Base-by-base conservation (phyloP, 768 basidiomycete species). In the Tylopilus felleus region DNA sequence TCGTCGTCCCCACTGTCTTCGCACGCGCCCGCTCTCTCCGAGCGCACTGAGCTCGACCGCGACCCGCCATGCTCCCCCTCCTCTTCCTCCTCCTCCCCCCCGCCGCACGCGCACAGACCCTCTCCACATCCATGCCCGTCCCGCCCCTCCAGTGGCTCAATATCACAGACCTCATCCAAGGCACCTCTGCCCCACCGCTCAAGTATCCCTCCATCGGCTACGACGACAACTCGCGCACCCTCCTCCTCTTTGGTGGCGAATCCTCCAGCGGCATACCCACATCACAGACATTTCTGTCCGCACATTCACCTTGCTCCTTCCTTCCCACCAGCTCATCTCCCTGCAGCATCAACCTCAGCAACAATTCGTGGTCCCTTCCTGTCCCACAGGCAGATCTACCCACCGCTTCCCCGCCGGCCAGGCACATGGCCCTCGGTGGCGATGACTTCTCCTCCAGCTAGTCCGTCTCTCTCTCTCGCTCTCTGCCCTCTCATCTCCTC, bases 401-500 rank as follows among this genome's bases (percentile, higher is more conserved):
- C n/a, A 56, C 65, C 22, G 63, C 63, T 0, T 68, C 68, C 8
- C 90, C 90, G 8, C 74, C 86, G 14, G 77, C 86, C 27, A 77
- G 88, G 65, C 85, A 81, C 69, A 79, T 80, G 38, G 82, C 85
- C 27, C 63, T 90, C 38, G 73, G 79, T 40, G 90, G 87, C 6
- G 71, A 74, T 21, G 90, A 92, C 73, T 80, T 80, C 58, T 90
- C 88, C 42, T 87, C 88, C 12, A 92, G 85, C 86, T 88, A 91
- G 89, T 89, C 53, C 60, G 88, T 79, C 38, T 27, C 27, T 47
- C 43, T 0, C 39, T 25, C 29, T 46, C 43, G 0, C 17, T 31
- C 33, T 43, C 53, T 40, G 41, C 33, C 54, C 60, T 53, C 63
- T 48, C 55, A 49, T 51, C 17, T 17, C 7, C 39, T 35, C 67